Evolutionary conservation across 2,329 filamentous ascomycete genomes (phyloP).

Genomic region (Allantophomopsis cytisporea): DNA sequence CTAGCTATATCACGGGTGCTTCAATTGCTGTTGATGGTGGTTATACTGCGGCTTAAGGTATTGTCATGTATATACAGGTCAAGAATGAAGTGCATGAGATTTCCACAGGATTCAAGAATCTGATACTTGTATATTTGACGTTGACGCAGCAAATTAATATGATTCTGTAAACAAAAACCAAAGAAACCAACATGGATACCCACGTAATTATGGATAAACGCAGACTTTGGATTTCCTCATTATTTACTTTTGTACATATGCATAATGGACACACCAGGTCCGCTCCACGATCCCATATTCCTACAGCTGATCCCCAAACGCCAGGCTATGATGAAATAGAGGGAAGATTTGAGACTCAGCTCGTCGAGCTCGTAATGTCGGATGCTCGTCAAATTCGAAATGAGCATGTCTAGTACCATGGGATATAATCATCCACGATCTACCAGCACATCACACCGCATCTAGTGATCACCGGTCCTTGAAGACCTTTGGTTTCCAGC

Average conservation of each 20-base stretch:
- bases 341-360: conserved; percentile 16
- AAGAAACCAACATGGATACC: too few relatives aligned
- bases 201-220: too few relatives aligned
- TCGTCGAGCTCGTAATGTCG: conserved; percentile 5
- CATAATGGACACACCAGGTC: conserved; percentile 6
- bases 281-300: conserved; percentile 7
- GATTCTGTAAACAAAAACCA: too few relatives aligned
- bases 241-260: conserved; percentile 8
- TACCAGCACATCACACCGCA: conserved; percentile 1
- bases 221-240: too few relatives aligned
- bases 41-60: conserved; percentile 1
- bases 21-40: conserved; percentile 10
- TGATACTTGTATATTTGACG: too few relatives aligned
- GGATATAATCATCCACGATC: too few relatives aligned
- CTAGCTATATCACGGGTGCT: conserved; percentile 10
- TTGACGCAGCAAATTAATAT: too few relatives aligned
- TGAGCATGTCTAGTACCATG: not conserved
- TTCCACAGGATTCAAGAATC: too few relatives aligned
- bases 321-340: conserved; percentile 19
- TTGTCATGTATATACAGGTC: too few relatives aligned
- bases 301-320: conserved; percentile 12
- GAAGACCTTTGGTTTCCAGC: conserved; percentile 92
- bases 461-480: conserved; percentile 52
- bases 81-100: too few relatives aligned
- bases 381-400: conserved; percentile 1